Evolutionary conservation across 2,329 filamentous ascomycete species (phyloP).

Genomic region (Tolypocladium capitatum): DNA sequence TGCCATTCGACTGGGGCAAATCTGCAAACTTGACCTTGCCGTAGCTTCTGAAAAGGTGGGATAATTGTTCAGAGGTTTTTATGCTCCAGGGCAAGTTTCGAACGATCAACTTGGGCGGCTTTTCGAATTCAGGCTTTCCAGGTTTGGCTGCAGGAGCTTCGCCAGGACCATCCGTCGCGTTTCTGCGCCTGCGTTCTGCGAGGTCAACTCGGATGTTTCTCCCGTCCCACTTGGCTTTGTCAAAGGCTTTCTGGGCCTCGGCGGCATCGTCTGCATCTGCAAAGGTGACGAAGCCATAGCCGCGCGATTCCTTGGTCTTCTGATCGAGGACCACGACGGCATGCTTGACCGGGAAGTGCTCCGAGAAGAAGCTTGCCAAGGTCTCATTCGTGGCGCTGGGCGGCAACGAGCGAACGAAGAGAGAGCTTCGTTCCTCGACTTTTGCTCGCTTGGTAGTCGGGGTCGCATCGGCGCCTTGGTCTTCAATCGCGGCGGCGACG

Average conservation of each 20-base stretch:
- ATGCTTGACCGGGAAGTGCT: slow-evolving; percentile 90
- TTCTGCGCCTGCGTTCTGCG: slow-evolving; percentile 71
- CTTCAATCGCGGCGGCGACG: slow-evolving; percentile 15
- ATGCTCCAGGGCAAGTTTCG: slow-evolving; percentile 95
- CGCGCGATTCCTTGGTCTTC: slow-evolving; percentile 73
- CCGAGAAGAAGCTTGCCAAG: slow-evolving; percentile 80
- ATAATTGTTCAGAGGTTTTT: slow-evolving; percentile 70
- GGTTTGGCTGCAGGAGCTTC: slow-evolving; percentile 32
- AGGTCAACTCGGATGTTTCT: slow-evolving; percentile 76
- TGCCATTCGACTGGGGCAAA: slow-evolving; percentile 64
- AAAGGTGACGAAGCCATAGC: slow-evolving; percentile 95
- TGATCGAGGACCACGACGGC: slow-evolving; percentile 84
- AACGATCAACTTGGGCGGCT: slow-evolving; percentile 68
- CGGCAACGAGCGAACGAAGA: slow-evolving; percentile 85
- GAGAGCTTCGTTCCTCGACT: slow-evolving; percentile 51
- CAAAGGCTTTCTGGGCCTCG: slow-evolving; percentile 66
- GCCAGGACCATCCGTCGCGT: slow-evolving; percentile 31
- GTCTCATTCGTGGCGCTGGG: slow-evolving; percentile 65
- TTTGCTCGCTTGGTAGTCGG: slow-evolving; percentile 39
- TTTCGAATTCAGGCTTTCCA: slow-evolving; percentile 44
- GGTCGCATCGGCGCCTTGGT: slow-evolving; percentile 17
- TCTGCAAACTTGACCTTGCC: slow-evolving; percentile 85
- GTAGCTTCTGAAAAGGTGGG: slow-evolving; percentile 68
- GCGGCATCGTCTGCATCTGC: slow-evolving; percentile 84
- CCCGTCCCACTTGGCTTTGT: slow-evolving; percentile 65